Evolutionary conservation across 2,329 filamentous ascomycete genomes (phyloP), one percentile per base, ranked within the genome.

Genomic region (Phyllosticta paracitricarpa): DNA sequence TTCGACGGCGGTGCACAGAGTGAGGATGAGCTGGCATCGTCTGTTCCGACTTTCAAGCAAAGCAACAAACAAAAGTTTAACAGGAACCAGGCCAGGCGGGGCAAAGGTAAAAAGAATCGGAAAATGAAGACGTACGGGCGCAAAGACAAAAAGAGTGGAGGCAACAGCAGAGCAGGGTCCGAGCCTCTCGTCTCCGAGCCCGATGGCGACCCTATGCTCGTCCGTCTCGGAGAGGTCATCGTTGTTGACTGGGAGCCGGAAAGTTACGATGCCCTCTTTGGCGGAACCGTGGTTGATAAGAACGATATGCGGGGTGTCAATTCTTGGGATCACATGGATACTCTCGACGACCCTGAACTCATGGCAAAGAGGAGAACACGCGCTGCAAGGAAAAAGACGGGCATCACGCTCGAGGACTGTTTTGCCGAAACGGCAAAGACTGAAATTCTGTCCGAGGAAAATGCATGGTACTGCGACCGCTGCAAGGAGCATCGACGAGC

Each of bases 401-500:
- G 94, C 28, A 87, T 97, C 65, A 87, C 86, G 0, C 81, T 99
- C 4, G 88, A 94, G 24, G 91, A 97, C 67, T 99, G 94, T 71
- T 83, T 99, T 60, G 88, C 92, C 63, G 94, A 97, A 74, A 97
- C 96, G 67, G 90, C 94, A 70, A 93, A 93, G 71, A 89, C 92
- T 63, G 94, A 99, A 75, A 86, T 96, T 14, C 79, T 99, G 4
- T 97, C 93, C 0, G 91, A 97, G 72, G 89, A 95, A 70, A 95
- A 99, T 72, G 93, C 91, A 63, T 99, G 94, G 94, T 97, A 95
- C 72, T 99, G 94, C 71, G 93, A 91, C 61, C 85, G 91, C 30
- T 99, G 94, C 81, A 97, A 97, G 73, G 90, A 96, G 68, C 88
- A 96, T 69, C 86, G 91, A 17, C 87, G 91, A 63, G 94, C 94